Conservation (phyloP, 208 protist species). For the Trypanosomatidae sp. region DNA sequence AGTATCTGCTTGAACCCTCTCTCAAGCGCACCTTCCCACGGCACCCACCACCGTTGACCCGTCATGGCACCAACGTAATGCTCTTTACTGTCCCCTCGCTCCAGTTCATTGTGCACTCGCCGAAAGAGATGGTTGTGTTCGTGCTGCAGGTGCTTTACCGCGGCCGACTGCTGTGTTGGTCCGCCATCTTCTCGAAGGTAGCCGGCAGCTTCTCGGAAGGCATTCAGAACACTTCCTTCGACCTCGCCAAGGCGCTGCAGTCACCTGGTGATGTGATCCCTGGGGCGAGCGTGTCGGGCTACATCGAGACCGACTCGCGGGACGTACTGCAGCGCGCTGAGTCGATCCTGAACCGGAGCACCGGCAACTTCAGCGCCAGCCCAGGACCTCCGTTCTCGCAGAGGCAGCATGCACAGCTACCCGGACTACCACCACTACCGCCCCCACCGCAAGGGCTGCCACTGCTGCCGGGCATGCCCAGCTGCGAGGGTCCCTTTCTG, state of each 20-base stretch:
- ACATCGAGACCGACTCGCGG: constrained; percentile 22
- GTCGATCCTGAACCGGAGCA: constrained; percentile 18
- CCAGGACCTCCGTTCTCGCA: neutral
- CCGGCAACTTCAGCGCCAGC: neutral
- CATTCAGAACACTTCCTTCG: constrained; percentile 39
- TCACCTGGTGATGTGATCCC: constrained; percentile 29
- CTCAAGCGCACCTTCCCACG: constrained; percentile 31
- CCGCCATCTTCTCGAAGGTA: constrained; percentile 35
- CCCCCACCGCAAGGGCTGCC: constrained; percentile 29
- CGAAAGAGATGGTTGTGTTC: constrained; percentile 53
- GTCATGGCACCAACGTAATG: constrained; percentile 24
- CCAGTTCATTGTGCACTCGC: constrained; percentile 48
- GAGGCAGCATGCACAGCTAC: constrained; percentile 12
- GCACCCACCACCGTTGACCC: constrained; percentile 26
- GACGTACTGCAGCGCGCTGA: constrained; percentile 50
- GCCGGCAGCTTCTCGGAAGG: constrained; percentile 44
- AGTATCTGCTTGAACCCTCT: constrained; percentile 50
- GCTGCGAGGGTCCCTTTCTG: constrained; percentile 49
- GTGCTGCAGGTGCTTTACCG: constrained; percentile 47
- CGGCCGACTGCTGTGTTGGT: constrained; percentile 52
- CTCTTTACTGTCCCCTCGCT: constrained; percentile 42
- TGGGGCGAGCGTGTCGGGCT: constrained; percentile 39
- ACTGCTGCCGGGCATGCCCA: constrained; percentile 51
- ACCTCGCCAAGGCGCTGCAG: constrained; percentile 53
- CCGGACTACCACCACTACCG: constrained; percentile 35